phyloP scores from a whole-genome alignment of 331 rosid species.

The Rhamnella rubrinervis region DNA sequence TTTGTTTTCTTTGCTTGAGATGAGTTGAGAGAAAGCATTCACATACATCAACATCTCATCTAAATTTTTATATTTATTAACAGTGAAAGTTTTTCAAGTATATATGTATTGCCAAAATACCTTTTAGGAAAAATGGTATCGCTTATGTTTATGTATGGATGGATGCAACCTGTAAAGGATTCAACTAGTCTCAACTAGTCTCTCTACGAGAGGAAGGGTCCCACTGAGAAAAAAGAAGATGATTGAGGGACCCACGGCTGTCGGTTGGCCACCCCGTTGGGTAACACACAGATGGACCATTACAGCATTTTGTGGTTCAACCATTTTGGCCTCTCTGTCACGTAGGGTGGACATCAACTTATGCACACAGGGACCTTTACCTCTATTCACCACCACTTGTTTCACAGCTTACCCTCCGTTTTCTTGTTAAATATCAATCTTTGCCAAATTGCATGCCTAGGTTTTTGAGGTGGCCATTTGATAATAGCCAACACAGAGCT shows the following conservation, averaged over 20 bases:
- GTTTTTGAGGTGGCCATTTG: conserved; percentile 9
- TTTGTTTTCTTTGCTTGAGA: too few species aligned
- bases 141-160: not conserved
- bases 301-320: conserved; percentile 38
- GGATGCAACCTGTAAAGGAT: not conserved
- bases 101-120: not conserved
- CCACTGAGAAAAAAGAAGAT: conserved; percentile 8
- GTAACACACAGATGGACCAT: conserved; percentile 57
- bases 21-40: too few species aligned
- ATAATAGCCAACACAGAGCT: conserved; percentile 32
- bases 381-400: conserved; percentile 12
- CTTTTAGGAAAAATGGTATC: not conserved
- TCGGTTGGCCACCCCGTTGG: conserved; percentile 57
- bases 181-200: too few species aligned
- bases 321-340: conserved; percentile 13
- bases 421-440: conserved; percentile 13
- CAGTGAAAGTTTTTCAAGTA: too few species aligned
- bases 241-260: conserved; percentile 49
- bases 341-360: conserved; percentile 30
- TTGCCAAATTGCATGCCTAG: conserved; percentile 20
- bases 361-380: conserved; percentile 5
- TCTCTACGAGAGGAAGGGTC: not conserved
- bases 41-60: too few species aligned
- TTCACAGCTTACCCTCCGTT: conserved; percentile 27
- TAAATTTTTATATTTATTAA: too few species aligned